These are phyloP conservation scores for Chondrostereum purpureum DNA, from an alignment of 1,284 basidiomycete species.

Conservation along the genomic window DNA sequence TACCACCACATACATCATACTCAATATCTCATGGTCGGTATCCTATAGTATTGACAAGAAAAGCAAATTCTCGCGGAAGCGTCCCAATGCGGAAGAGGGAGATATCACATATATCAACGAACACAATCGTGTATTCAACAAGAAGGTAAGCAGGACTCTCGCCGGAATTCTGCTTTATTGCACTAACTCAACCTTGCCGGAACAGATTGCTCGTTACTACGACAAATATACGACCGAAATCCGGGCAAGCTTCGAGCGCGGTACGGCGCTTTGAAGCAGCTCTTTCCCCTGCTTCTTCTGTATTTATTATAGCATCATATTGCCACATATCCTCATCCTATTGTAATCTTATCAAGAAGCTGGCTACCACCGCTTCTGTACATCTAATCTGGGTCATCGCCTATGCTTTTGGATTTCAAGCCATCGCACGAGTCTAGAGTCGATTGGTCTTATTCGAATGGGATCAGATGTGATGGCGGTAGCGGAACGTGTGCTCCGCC, in stretches of 20 bases:
- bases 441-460: too few species aligned
- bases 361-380: too few species aligned
- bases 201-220: constrained; percentile 89
- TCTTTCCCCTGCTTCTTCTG: background rate
- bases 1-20: constrained; percentile 3
- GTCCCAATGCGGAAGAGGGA: constrained; percentile 85
- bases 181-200: background rate
- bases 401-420: too few species aligned
- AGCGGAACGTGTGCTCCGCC: too few species aligned
- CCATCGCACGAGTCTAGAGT: too few species aligned
- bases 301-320: background rate
- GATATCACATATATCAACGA: constrained; percentile 99
- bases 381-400: too few species aligned
- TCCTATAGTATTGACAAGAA: constrained; percentile 80
- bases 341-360: too few species aligned
- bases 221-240: constrained; percentile 97
- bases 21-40: too few species aligned
- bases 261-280: constrained; percentile 69
- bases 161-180: background rate
- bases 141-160: constrained; percentile 69
- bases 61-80: constrained; percentile 81
- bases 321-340: too few species aligned
- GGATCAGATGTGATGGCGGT: too few species aligned
- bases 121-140: constrained; percentile 97
- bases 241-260: constrained; percentile 91